These are phyloP conservation scores for Trichopus zeylanicus DNA, from an alignment of 116 monocot species.

Conservation along the genomic window DNA sequence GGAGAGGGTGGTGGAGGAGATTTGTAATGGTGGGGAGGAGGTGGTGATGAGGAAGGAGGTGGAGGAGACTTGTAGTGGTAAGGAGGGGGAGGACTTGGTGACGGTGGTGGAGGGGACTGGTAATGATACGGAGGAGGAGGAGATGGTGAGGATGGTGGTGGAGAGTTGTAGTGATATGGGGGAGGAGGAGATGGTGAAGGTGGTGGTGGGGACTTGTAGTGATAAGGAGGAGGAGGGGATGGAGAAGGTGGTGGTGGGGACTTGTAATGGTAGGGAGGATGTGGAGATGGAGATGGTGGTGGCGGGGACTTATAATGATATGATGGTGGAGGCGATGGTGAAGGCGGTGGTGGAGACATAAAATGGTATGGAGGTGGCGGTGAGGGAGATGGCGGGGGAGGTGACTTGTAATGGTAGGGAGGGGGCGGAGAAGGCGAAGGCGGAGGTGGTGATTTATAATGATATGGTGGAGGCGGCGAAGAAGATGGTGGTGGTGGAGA, in stretches of 20 bases:
- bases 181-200: neutral
- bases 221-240: neutral
- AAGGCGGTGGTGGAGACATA: no score
- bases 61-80: neutral
- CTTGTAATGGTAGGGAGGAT: constrained; percentile 1
- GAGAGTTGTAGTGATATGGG: constrained; percentile 4
- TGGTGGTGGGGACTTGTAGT: constrained; percentile 1
- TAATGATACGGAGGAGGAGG: constrained; percentile 7
- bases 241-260: constrained; percentile 3
- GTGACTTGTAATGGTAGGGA: no score
- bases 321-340: no score
- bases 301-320: no score
- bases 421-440: neutral
- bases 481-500: neutral
- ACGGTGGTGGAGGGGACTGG: neutral
- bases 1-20: neutral
- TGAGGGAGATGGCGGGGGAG: no score
- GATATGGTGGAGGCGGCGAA: neutral
- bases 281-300: neutral
- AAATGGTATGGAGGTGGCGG: no score
- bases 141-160: neutral
- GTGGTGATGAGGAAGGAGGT: constrained; percentile 1
- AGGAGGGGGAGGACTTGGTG: neutral
- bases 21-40: neutral
- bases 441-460: no score